Base-by-base conservation (phyloP, 139 green algal genomes). In the Picochlorum sp. region DNA sequence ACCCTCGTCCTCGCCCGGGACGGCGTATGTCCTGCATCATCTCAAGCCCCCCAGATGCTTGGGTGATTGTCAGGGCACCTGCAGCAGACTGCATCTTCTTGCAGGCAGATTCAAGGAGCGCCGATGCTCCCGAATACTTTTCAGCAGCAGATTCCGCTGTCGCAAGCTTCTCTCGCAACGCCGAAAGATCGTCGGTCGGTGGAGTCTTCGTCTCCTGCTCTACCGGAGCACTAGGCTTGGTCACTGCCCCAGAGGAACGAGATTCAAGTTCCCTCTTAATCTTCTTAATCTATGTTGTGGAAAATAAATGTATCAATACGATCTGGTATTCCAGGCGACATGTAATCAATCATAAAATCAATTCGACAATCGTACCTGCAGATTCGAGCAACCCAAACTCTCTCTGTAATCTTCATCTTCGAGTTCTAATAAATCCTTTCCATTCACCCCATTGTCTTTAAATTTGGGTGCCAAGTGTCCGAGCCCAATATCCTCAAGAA, bases 201-300 rank as follows among this genome's bases (percentile, higher is more conserved):
- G 20, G 6, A 21, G 18, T 51, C n/a, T 16, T 26, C 10, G 18
- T 18, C 20, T 32, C 58, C 23, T 49, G 13, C n/a, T 49, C 41
- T 14, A 32, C 23, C 15, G 26, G 0, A 30, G 23, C 58, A 15
- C n/a, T 18, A 9, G 58, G 13, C 18, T 21, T 54, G 20, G 23
- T 23, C 7, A 32, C 20, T 11, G 20, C 41, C 6, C 20, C 44
- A 34, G 13, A 8, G 9, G n/a, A 18, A 34, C 23, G n/a, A 52
- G 15, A 8, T 32, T 57, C 58, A 23, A 65, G 23, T 15, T 65
- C 58, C 23, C 23, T 65, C 8, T 32, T 15, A 30, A 65, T 65
- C 58, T 65, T 65, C 23, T 65, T 65, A 32, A 32, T 65, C 58
- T 65, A 23, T 20, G 30, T 23, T 58, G 14, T 21, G 56, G 28